Percentiles rank a stretch among this genome's conserved stretches.
phyloP scores from a whole-genome alignment of 1,284 basidiomycete genomes.

The Dichomitus squalens region DNA sequence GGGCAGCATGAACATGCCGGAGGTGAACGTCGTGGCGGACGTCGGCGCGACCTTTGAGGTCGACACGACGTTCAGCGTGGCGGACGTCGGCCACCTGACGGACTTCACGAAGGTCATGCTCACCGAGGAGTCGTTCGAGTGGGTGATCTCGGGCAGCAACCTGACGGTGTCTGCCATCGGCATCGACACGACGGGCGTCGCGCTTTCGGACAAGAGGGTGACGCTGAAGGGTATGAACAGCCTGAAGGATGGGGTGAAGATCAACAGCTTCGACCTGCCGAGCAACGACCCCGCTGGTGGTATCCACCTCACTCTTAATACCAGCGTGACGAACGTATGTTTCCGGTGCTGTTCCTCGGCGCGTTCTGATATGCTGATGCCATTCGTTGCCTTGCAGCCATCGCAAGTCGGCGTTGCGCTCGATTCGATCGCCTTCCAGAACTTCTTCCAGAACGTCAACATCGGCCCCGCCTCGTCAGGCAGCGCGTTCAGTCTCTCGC shows the following conservation, averaged over 20 bases:
- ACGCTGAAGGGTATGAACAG: slow-evolving; percentile 76
- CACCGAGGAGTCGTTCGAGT: slow-evolving; percentile 70
- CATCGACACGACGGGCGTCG: slow-evolving; percentile 61
- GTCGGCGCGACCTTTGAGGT: slow-evolving; percentile 64
- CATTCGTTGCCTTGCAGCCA: slow-evolving; percentile 43
- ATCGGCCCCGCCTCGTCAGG: slow-evolving; percentile 63
- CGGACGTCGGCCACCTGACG: slow-evolving; percentile 60
- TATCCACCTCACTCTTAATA: slow-evolving; percentile 67
- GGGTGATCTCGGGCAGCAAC: slow-evolving; percentile 73
- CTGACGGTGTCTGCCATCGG: slow-evolving; percentile 60
- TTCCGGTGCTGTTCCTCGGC: background rate
- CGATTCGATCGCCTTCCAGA: slow-evolving; percentile 63
- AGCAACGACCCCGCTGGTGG: slow-evolving; percentile 77
- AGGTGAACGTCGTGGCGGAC: slow-evolving; percentile 59
- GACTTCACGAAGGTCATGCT: slow-evolving; percentile 70
- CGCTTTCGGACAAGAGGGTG: slow-evolving; percentile 60
- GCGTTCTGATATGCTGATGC: background rate
- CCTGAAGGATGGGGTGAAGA: slow-evolving; percentile 62
- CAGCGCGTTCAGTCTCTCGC: slow-evolving; percentile 55
- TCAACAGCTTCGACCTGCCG: slow-evolving; percentile 75
- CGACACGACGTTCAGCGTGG: slow-evolving; percentile 61
- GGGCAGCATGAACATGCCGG: slow-evolving; percentile 66
- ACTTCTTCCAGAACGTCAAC: slow-evolving; percentile 53
- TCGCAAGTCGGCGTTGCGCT: slow-evolving; percentile 79
- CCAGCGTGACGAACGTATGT: slow-evolving; percentile 63